phyloP scores from a whole-genome alignment of 106 monocot genomes.

The Vanilla planifolia region DNA sequence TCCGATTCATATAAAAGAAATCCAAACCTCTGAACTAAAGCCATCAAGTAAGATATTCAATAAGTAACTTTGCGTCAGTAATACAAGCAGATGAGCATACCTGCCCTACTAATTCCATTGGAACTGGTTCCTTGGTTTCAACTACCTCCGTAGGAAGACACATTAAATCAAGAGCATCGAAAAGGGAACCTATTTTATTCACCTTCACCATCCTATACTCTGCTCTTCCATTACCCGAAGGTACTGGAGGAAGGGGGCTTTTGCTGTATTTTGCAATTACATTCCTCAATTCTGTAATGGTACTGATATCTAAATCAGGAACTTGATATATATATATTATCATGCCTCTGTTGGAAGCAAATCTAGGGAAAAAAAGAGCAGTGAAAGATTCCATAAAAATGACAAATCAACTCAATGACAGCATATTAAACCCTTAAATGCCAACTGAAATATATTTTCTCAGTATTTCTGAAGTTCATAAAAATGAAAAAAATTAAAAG shows the following conservation, averaged over 20 bases:
- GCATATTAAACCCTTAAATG: no score
- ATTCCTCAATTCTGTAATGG: slow-evolving; percentile 60
- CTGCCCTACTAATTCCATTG: slow-evolving; percentile 88
- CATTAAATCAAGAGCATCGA: slow-evolving; percentile 45
- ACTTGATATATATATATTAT: neutral
- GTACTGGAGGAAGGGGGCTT: slow-evolving; percentile 50
- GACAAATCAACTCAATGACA: no score
- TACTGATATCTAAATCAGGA: neutral
- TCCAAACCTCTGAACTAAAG: slow-evolving; percentile 88
- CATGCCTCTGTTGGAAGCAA: no score
- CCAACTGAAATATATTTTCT: no score
- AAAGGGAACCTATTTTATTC: slow-evolving; percentile 49
- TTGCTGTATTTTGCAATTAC: slow-evolving; percentile 58
- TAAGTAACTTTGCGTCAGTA: neutral
- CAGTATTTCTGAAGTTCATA: no score
- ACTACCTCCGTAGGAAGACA: slow-evolving; percentile 35
- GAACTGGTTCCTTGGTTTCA: slow-evolving; percentile 47
- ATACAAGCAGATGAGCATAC: slow-evolving; percentile 18
- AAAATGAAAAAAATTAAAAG: no score
- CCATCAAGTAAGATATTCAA: slow-evolving; percentile 5
- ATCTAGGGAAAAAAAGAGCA: no score
- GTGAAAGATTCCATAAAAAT: no score
- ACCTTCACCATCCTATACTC: slow-evolving; percentile 50
- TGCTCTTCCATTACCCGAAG: slow-evolving; percentile 43
- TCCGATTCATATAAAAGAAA: slow-evolving; percentile 79